A percentile compares a stretch with the other conserved stretches of the same genome.
Evolutionary conservation across 441 rosid genomes (phyloP).

Genomic region (Isatis lusitanica): DNA sequence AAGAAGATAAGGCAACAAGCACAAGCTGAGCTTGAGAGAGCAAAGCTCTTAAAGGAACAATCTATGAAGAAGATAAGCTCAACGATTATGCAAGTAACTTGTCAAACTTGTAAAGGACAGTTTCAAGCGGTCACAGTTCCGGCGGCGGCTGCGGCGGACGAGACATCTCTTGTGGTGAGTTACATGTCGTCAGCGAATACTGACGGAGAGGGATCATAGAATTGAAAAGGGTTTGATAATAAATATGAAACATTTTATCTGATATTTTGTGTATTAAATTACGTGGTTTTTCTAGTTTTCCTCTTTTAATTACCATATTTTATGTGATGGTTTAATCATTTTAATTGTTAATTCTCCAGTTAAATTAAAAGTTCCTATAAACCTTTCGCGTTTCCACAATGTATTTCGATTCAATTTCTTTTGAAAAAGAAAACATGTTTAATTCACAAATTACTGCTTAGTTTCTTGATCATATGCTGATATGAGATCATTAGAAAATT

Average conservation of each 20-base stretch:
- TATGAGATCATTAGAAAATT: neutral
- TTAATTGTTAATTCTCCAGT: neutral
- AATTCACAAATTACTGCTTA: neutral
- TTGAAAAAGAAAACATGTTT: neutral
- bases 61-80: slow-evolving; percentile 72
- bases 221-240: slow-evolving; percentile 4
- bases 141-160: slow-evolving; percentile 50
- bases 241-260: slow-evolving; percentile 4
- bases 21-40: slow-evolving; percentile 77
- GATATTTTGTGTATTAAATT: slow-evolving; percentile 17
- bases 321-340: slow-evolving; percentile 5
- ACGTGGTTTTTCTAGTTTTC: neutral
- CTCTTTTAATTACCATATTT: neutral
- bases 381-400: neutral
- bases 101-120: slow-evolving; percentile 79
- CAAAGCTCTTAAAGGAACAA: slow-evolving; percentile 65
- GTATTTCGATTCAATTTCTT: neutral
- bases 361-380: neutral
- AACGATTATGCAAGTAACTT: slow-evolving; percentile 78
- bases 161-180: slow-evolving; percentile 79
- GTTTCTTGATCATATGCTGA: neutral
- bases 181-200: slow-evolving; percentile 87
- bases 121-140: slow-evolving; percentile 47
- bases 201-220: slow-evolving; percentile 51
- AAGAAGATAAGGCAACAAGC: slow-evolving; percentile 88